Conservation (phyloP, 2,329 filamentous ascomycete species). For the Colletotrichum eleusines region DNA sequence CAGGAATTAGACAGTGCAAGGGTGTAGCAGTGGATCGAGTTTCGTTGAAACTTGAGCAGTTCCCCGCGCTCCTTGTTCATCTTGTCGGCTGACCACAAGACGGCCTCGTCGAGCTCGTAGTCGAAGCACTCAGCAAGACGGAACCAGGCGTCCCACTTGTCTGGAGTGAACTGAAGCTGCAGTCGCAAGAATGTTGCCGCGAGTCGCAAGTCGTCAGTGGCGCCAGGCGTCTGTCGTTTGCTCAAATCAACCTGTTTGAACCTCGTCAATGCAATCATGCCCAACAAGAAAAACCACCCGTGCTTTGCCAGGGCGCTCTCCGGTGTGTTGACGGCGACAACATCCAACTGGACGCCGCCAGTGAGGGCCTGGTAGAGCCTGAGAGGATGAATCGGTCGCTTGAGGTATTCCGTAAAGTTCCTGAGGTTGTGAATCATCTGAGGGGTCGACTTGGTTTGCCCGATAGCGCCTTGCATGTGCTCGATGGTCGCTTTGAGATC, state of each 20-base stretch:
- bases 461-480: constrained; percentile 89
- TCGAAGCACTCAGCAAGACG: constrained; percentile 89
- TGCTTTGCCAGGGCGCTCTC: constrained; percentile 81
- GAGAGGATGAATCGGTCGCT: constrained; percentile 84
- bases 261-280: constrained; percentile 88
- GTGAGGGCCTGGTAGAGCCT: constrained; percentile 84
- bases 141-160: constrained; percentile 93
- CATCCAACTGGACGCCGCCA: constrained; percentile 80
- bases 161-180: constrained; percentile 84
- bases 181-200: constrained; percentile 83
- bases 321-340: constrained; percentile 74
- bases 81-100: constrained; percentile 91
- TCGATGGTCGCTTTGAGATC: constrained; percentile 92
- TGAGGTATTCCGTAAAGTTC: constrained; percentile 84
- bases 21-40: constrained; percentile 84
- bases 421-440: constrained; percentile 90
- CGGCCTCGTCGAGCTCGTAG: constrained; percentile 86
- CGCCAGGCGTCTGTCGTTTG: constrained; percentile 81
- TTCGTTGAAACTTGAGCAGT: constrained; percentile 79
- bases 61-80: constrained; percentile 86
- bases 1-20: constrained; percentile 69
- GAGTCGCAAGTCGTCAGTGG: constrained; percentile 86
- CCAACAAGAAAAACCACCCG: constrained; percentile 93
- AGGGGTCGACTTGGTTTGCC: constrained; percentile 80
- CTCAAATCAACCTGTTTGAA: constrained; percentile 78